Percentiles rank a stretch among this genome's conserved stretches.
Evolutionary conservation across 139 green algal genomes (phyloP).

Genomic region (Micromonas commoda): DNA sequence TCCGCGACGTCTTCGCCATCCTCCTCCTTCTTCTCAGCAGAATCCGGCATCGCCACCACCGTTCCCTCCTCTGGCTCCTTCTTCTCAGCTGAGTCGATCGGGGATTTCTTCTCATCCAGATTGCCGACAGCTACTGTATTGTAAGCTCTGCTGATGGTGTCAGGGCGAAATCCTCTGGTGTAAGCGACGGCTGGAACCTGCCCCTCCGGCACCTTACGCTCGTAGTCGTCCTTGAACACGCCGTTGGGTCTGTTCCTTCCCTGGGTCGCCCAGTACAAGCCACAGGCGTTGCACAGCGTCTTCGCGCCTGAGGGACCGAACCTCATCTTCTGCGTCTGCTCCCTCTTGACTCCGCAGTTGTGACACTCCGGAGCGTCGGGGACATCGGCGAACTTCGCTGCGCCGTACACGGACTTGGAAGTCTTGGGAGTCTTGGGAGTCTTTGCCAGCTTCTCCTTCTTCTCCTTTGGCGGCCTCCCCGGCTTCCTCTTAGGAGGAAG

Average conservation of each 20-base stretch:
- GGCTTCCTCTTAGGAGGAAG: background rate
- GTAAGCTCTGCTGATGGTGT: no score
- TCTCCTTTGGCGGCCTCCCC: background rate
- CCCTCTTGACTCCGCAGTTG: background rate
- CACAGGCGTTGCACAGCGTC: slow-evolving; percentile 8
- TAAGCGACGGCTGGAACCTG: background rate
- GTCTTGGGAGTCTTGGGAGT: background rate
- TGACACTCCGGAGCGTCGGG: background rate
- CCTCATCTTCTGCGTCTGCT: background rate
- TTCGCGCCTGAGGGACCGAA: background rate
- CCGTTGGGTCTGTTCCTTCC: background rate
- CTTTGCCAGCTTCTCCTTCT: background rate
- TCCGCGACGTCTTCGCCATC: background rate
- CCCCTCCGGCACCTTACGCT: background rate
- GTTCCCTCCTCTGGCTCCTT: background rate
- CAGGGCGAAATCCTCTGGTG: background rate
- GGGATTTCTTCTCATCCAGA: no score
- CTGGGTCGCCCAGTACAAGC: slow-evolving; percentile 6
- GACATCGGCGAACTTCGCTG: background rate
- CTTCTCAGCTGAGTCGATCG: background rate
- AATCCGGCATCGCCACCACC: background rate
- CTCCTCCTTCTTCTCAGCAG: background rate
- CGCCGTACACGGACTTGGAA: background rate
- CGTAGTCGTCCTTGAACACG: background rate
- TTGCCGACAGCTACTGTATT: no score